Percentiles rank a stretch among this genome's conserved stretches.
phyloP scores from a whole-genome alignment of 495 filamentous ascomycete genomes.

The Penicillium angulare region DNA sequence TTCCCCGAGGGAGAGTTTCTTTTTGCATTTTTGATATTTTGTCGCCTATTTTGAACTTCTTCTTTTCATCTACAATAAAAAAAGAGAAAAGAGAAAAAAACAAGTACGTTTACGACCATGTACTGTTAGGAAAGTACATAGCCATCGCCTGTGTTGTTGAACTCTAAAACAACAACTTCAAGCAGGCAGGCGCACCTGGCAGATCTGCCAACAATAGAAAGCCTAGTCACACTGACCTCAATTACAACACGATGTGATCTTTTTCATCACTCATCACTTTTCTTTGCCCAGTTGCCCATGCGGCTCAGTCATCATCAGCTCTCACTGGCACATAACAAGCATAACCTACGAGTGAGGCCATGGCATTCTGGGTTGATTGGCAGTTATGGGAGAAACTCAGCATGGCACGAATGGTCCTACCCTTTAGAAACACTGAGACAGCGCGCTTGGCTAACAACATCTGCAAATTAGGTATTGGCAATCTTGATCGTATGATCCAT shows the following conservation, averaged over 20 bases:
- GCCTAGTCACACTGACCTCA: neutral
- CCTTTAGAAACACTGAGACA: too few species aligned
- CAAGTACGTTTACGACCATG: neutral
- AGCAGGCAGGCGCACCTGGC: neutral
- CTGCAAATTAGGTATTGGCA: conserved; percentile 36
- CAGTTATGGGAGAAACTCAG: conserved; percentile 87
- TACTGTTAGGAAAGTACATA: too few species aligned
- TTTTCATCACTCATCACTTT: neutral
- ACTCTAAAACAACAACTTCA: too few species aligned
- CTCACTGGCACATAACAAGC: neutral
- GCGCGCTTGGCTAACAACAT: conserved; percentile 15
- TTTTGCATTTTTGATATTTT: too few species aligned
- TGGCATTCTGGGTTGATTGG: conserved; percentile 73
- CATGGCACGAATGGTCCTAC: conserved; percentile 81
- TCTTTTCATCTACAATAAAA: neutral
- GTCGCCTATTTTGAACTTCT: too few species aligned
- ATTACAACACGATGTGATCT: too few species aligned
- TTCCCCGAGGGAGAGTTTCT: conserved; percentile 48
- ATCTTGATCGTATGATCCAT: conserved; percentile 43
- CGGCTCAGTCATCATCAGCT: neutral
- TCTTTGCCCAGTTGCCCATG: neutral
- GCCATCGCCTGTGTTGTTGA: too few species aligned
- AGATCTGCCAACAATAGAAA: neutral
- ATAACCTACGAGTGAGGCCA: too few species aligned
- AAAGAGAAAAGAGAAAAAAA: neutral